phyloP scores from a whole-genome alignment of 192 early-diverging fungal species.

The Coemansia sp. region DNA sequence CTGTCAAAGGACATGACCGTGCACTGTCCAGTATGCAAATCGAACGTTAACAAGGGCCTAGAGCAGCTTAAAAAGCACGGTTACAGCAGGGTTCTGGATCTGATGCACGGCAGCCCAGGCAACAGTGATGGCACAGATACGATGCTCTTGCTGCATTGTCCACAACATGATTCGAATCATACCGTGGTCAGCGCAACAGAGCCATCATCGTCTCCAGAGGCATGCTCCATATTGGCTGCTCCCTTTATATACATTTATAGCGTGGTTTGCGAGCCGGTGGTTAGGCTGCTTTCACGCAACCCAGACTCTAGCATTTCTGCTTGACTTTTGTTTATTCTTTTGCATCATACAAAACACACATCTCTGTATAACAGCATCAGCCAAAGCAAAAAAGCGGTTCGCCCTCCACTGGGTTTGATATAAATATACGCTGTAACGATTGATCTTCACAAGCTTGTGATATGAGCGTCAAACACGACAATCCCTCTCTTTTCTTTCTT shows the following conservation, averaged over 20 bases:
- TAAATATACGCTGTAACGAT: no score
- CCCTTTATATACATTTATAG: conserved; percentile 4
- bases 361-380: no score
- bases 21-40: conserved; percentile 78
- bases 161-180: background rate
- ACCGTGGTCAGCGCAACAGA: background rate
- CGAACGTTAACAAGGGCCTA: conserved; percentile 50
- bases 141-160: no score
- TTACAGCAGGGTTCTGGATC: conserved; percentile 28
- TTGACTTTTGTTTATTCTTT: no score
- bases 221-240: background rate
- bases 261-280: background rate
- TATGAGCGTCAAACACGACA: no score
- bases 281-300: background rate
- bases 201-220: background rate
- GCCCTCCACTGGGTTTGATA: no score
- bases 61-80: conserved; percentile 33
- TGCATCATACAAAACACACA: no score
- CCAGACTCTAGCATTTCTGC: background rate
- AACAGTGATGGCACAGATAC: background rate
- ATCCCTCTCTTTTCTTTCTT: no score
- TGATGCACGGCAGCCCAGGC: conserved; percentile 1
- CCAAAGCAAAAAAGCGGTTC: no score
- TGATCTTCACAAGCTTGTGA: no score
- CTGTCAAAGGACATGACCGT: conserved; percentile 66